A percentile compares a stretch with the other conserved stretches of the same genome.
These are phyloP conservation scores for Rhizomucor pusillus DNA, from an alignment of 371 early-diverging fungal genomes.

Conservation along the genomic window DNA sequence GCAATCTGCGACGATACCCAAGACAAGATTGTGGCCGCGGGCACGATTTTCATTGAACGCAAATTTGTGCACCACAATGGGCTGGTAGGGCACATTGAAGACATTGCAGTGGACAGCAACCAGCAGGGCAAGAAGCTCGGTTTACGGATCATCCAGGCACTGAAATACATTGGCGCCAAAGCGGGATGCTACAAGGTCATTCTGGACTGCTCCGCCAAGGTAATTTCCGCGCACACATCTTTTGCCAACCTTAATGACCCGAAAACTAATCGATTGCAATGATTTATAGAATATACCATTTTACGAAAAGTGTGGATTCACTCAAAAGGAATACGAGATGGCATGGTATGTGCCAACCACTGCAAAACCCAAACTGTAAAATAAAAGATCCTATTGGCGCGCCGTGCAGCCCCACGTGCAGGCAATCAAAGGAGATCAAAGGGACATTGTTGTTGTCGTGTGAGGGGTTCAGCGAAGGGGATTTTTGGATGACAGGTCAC, in stretches of 20 bases:
- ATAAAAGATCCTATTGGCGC: no score
- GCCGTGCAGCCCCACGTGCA: no score
- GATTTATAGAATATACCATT: constrained; percentile 42
- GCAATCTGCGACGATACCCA: constrained; percentile 78
- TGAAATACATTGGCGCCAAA: constrained; percentile 62
- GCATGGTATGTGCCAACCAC: constrained; percentile 47
- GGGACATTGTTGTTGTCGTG: no score
- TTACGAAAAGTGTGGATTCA: constrained; percentile 54
- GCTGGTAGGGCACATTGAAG: constrained; percentile 83
- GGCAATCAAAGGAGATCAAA: no score
- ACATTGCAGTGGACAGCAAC: constrained; percentile 92
- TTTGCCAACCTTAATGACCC: background rate
- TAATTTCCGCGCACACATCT: constrained; percentile 7
- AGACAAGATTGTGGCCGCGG: constrained; percentile 83
- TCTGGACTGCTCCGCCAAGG: constrained; percentile 50
- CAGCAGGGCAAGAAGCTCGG: constrained; percentile 93
- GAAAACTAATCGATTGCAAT: background rate
- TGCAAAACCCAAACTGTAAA: constrained; percentile 10
- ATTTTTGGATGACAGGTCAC: no score
- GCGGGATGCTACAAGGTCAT: constrained; percentile 71
- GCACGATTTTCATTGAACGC: constrained; percentile 93
- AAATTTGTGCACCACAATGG: constrained; percentile 94
- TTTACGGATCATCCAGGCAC: constrained; percentile 68
- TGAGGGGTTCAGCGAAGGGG: no score
- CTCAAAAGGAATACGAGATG: constrained; percentile 49